Evolutionary conservation across 352 stramenopile species (phyloP).

Genomic region (Thraustotheca clavata): DNA sequence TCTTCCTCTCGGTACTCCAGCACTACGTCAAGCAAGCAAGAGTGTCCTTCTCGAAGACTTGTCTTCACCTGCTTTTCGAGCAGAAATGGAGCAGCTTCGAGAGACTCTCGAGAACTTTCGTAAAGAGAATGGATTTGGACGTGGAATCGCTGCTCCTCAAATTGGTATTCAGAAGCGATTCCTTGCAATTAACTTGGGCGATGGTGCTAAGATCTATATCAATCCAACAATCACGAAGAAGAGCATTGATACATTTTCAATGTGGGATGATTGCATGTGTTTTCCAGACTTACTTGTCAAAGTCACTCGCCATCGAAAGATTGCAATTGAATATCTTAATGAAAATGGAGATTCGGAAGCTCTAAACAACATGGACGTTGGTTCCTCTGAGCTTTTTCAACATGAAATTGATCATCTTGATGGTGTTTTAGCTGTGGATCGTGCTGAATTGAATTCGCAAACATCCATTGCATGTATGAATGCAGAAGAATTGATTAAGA

Average conservation of each 20-base stretch:
- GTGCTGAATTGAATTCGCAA: slow-evolving; percentile 43
- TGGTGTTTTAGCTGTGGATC: slow-evolving; percentile 66
- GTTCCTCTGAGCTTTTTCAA: slow-evolving; percentile 42
- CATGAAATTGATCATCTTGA: slow-evolving; percentile 77
- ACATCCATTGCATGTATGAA: slow-evolving; percentile 24
- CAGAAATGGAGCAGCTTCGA: not conserved
- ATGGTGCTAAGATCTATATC: not conserved
- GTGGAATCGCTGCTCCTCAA: slow-evolving; percentile 4
- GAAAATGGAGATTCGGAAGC: not conserved
- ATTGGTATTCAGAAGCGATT: slow-evolving; percentile 9
- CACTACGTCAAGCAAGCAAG: not conserved
- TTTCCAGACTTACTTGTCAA: slow-evolving; percentile 6
- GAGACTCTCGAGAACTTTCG: not conserved
- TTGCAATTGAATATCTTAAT: not conserved
- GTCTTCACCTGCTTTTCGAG: not conserved
- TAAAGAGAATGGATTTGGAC: not conserved
- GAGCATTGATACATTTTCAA: not conserved
- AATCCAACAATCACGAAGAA: not conserved
- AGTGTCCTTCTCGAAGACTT: not conserved
- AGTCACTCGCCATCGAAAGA: not conserved
- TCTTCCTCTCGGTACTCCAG: not conserved
- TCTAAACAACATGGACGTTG: not conserved
- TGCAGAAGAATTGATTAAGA: not conserved
- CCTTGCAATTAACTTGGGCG: not conserved
- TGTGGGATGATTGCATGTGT: slow-evolving; percentile 18